Conservation (phyloP, 139 green algal genomes). For the Chloropicon primus region DNA sequence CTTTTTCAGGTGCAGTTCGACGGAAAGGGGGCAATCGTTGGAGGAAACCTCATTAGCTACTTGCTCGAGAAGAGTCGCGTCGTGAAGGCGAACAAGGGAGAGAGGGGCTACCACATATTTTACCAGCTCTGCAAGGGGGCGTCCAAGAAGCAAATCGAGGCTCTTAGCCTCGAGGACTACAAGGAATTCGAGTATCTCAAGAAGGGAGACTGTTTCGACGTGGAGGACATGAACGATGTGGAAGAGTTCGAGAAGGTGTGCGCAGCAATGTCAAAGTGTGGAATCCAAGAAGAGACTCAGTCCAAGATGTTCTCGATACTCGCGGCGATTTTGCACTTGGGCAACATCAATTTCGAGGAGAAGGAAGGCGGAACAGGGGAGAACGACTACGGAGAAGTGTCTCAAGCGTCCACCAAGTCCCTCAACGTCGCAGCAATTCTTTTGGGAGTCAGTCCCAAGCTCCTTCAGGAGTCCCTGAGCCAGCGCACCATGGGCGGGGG, state of each 20-base stretch:
- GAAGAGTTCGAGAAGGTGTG: constrained; percentile 3
- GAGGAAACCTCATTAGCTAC: constrained; percentile 17
- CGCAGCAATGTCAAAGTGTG: constrained; percentile 5
- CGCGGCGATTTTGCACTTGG: not conserved
- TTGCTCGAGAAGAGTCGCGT: constrained; percentile 58
- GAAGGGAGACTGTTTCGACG: not conserved
- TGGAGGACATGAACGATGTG: constrained; percentile 7
- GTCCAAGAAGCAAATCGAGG: constrained; percentile 11
- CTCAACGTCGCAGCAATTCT: constrained; percentile 7
- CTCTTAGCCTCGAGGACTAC: constrained; percentile 41
- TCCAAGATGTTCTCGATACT: constrained; percentile 17
- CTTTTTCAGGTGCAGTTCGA: constrained; percentile 61
- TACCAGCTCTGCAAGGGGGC: constrained; percentile 22
- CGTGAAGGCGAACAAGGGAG: constrained; percentile 20
- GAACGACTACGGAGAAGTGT: not conserved
- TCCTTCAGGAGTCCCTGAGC: constrained; percentile 8
- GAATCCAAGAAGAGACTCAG: not conserved
- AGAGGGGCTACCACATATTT: constrained; percentile 24
- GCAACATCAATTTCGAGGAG: not conserved
- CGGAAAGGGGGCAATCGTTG: constrained; percentile 13
- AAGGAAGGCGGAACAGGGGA: not conserved
- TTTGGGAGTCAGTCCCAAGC: constrained; percentile 9
- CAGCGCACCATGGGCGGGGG: constrained; percentile 38
- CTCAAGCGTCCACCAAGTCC: not conserved
- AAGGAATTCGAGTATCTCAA: constrained; percentile 1